A percentile compares a stretch with the other conserved stretches of the same genome.
These are phyloP conservation scores for Salix caprea DNA, from an alignment of 345 rosid genomes.

Conservation along the genomic window DNA sequence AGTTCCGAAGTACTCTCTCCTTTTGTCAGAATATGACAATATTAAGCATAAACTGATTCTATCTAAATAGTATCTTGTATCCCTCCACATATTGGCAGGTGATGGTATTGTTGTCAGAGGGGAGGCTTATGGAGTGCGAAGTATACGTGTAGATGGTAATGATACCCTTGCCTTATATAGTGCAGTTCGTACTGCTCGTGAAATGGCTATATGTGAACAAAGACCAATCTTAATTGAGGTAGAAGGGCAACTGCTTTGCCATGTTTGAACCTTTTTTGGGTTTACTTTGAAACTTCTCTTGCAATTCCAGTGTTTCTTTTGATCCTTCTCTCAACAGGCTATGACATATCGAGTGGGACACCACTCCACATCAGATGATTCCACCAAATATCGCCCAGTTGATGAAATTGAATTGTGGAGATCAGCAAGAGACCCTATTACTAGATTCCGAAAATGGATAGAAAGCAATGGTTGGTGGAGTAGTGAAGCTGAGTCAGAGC, in stretches of 20 bases:
- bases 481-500: conserved; percentile 50
- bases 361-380: conserved; percentile 94
- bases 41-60: not conserved
- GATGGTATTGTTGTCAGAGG: conserved; percentile 87
- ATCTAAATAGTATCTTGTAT: not conserved
- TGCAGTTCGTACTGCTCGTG: conserved; percentile 68
- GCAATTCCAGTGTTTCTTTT: not conserved
- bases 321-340: conserved; percentile 42
- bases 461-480: conserved; percentile 78
- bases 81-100: conserved; percentile 40
- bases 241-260: not conserved
- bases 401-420: conserved; percentile 76
- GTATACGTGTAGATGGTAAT: conserved; percentile 89
- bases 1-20: conserved; percentile 68
- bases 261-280: not conserved
- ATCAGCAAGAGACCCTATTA: conserved; percentile 52
- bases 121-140: conserved; percentile 71
- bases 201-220: conserved; percentile 62
- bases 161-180: conserved; percentile 85
- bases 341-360: conserved; percentile 83
- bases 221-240: conserved; percentile 88
- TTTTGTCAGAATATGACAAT: not conserved
- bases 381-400: conserved; percentile 72
- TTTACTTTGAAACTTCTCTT: not conserved
- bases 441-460: conserved; percentile 67